Percentiles rank a stretch among this genome's conserved stretches.
Conservation (phyloP, 1,284 basidiomycete genomes). For the Fomes fomentarius region DNA sequence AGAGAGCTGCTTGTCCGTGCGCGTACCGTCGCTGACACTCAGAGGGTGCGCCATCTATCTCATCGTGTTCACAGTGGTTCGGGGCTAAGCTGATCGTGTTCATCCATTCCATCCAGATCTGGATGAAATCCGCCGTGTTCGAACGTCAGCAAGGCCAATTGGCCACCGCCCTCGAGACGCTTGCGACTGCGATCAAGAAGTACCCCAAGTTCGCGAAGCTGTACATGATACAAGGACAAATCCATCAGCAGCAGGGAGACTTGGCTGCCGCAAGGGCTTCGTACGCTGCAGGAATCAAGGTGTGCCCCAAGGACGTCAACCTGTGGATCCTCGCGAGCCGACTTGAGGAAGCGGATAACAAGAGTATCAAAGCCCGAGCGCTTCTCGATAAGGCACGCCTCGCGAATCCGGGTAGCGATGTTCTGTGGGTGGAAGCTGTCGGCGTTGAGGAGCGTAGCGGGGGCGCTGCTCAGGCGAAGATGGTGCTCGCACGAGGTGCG, state of each 20-base stretch:
- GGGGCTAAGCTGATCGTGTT: too few species aligned
- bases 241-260: conserved; percentile 68
- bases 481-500: conserved; percentile 78
- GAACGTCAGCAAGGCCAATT: conserved; percentile 86
- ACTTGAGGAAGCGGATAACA: conserved; percentile 86
- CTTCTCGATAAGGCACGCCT: conserved; percentile 90
- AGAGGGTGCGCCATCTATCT: conserved; percentile 63
- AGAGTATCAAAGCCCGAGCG: conserved; percentile 92
- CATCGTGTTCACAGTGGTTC: too few species aligned
- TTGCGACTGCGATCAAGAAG: conserved; percentile 75
- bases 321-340: conserved; percentile 90
- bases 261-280: conserved; percentile 73
- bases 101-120: conserved; percentile 87
- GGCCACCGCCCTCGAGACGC: conserved; percentile 74
- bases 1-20: conserved; percentile 87
- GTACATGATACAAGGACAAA: conserved; percentile 97
- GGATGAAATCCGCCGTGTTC: conserved; percentile 98
- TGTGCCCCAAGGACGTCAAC: conserved; percentile 80
- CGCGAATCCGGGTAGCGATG: conserved; percentile 82
- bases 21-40: conserved; percentile 87
- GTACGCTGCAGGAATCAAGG: conserved; percentile 81
- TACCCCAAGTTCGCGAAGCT: conserved; percentile 91
- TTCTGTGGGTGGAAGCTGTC: conserved; percentile 90
- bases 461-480: conserved; percentile 77
- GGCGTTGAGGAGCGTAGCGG: conserved; percentile 89